A percentile compares a stretch with the other conserved stretches of the same genome.
These are phyloP conservation scores for Plasmodium coatneyi DNA, from an alignment of 169 alveolate species.

Conservation along the genomic window DNA sequence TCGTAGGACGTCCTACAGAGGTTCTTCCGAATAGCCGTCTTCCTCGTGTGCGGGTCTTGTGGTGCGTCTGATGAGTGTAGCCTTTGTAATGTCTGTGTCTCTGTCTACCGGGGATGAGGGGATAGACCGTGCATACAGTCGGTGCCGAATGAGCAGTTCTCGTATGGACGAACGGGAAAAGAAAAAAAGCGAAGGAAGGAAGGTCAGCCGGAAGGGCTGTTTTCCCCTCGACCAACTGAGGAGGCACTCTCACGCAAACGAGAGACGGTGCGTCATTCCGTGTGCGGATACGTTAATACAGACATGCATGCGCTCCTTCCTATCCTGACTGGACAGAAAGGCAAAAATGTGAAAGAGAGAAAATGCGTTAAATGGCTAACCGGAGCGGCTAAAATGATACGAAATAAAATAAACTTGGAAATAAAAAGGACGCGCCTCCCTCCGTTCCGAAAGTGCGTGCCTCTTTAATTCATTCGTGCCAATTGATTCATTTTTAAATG, in stretches of 20 bases:
- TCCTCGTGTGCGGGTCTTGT: neutral
- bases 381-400: neutral
- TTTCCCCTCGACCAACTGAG: neutral
- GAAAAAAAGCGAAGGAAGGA: neutral
- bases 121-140: neutral
- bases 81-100: neutral
- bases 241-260: neutral
- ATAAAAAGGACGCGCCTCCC: neutral
- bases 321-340: neutral
- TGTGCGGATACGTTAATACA: neutral
- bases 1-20: neutral
- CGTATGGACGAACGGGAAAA: neutral
- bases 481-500: neutral
- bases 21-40: neutral
- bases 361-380: neutral
- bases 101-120: neutral
- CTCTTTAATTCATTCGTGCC: neutral
- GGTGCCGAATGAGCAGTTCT: neutral
- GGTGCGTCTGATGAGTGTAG: neutral
- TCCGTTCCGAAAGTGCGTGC: neutral
- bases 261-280: neutral
- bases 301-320: neutral
- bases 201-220: neutral
- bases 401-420: neutral
- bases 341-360: neutral